Evolutionary conservation across 306 rosid species (phyloP).

Genomic region (Trifolium fragiferum): DNA sequence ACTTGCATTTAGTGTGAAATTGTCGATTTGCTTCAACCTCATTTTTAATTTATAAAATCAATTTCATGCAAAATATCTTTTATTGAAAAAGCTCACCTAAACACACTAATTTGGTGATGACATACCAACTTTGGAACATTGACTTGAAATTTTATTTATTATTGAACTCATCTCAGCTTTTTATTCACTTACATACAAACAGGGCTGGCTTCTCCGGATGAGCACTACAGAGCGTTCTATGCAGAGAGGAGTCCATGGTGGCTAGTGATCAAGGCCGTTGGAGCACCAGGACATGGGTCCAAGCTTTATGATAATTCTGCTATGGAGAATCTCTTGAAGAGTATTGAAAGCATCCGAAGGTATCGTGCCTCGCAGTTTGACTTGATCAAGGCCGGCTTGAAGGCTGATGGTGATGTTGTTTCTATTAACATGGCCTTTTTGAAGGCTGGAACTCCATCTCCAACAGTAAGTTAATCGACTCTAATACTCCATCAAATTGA

Average conservation of each 20-base stretch:
- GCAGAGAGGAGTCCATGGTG: conserved; percentile 90
- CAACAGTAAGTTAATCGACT: conserved; percentile 65
- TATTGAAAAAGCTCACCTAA: background rate
- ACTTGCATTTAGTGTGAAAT: background rate
- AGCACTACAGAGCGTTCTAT: conserved; percentile 69
- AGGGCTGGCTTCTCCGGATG: conserved; percentile 79
- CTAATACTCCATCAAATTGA: background rate
- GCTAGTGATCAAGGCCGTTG: conserved; percentile 82
- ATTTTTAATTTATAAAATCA: background rate
- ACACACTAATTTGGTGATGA: background rate
- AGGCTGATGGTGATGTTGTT: conserved; percentile 78
- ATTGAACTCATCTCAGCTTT: background rate
- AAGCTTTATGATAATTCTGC: conserved; percentile 94
- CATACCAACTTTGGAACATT: background rate
- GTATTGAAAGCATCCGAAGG: conserved; percentile 78
- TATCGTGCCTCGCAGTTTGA: conserved; percentile 87
- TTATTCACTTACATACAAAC: background rate
- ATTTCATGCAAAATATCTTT: background rate
- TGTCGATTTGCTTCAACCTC: background rate
- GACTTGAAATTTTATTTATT: background rate
- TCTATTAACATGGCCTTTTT: conserved; percentile 85
- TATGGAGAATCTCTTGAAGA: conserved; percentile 87
- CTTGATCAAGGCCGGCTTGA: conserved; percentile 80
- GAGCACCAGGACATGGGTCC: conserved; percentile 95
- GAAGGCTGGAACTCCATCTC: conserved; percentile 91